Conservation (phyloP, 495 filamentous ascomycete genomes). For the Penicillium waksmanii region DNA sequence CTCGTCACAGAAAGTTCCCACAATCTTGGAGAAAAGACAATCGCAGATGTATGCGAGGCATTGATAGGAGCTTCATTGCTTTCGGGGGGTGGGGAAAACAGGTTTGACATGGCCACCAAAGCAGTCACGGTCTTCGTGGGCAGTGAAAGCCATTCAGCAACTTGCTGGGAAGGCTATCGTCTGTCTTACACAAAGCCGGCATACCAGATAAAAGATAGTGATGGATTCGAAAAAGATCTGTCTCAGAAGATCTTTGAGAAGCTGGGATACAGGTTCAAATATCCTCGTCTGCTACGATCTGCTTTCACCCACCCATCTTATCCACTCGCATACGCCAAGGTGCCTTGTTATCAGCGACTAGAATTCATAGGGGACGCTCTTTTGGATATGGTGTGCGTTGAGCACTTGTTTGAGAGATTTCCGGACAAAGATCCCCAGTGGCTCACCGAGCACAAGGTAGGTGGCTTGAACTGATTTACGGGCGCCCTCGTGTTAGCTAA, state of each 20-base stretch:
- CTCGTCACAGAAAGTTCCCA: constrained; percentile 60
- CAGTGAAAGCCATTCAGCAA: constrained; percentile 67
- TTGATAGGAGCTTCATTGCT: constrained; percentile 89
- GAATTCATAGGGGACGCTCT: constrained; percentile 94
- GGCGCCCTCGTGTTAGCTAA: constrained; percentile 11
- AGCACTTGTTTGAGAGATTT: constrained; percentile 74
- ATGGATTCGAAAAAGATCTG: constrained; percentile 63
- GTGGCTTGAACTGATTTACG: neutral
- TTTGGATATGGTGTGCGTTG: constrained; percentile 84
- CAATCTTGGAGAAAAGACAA: constrained; percentile 80
- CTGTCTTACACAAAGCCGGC: constrained; percentile 68
- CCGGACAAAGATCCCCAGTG: constrained; percentile 89
- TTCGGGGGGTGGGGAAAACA: constrained; percentile 55
- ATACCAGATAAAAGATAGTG: constrained; percentile 64
- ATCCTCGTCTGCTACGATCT: constrained; percentile 75
- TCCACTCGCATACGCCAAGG: constrained; percentile 67
- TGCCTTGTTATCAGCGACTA: constrained; percentile 89
- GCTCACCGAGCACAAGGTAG: constrained; percentile 93
- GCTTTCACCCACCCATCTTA: constrained; percentile 91
- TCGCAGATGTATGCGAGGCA: constrained; percentile 97
- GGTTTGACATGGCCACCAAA: constrained; percentile 79
- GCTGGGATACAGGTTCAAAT: constrained; percentile 79
- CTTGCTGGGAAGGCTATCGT: constrained; percentile 72
- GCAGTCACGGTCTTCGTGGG: constrained; percentile 80
- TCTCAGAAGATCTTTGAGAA: constrained; percentile 64